Evolutionary conservation across 2,329 filamentous ascomycete genomes (phyloP).

Genomic region (Epichloe glyceriae): DNA sequence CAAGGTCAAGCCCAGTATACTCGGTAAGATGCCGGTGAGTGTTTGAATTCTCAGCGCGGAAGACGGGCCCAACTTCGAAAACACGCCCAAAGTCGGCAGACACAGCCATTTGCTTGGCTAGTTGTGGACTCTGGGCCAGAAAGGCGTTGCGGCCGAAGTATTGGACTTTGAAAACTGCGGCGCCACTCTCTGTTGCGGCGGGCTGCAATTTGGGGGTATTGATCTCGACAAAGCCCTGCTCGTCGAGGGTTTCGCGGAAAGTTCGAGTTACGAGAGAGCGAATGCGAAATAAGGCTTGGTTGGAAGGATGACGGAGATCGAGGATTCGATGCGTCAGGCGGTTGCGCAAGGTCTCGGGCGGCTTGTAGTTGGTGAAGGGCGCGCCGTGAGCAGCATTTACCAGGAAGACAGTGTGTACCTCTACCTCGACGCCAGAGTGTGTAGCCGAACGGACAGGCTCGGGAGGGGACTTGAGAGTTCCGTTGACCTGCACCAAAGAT

Average conservation of each 20-base stretch:
- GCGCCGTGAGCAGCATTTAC: conserved; percentile 36
- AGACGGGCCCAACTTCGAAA: conserved; percentile 61
- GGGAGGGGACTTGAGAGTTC: conserved; percentile 58
- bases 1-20: conserved; percentile 83
- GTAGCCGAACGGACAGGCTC: conserved; percentile 64
- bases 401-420: conserved; percentile 44
- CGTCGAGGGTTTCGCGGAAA: conserved; percentile 66
- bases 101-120: conserved; percentile 88
- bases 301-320: conserved; percentile 72
- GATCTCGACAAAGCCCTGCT: conserved; percentile 76
- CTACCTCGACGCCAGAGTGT: conserved; percentile 63
- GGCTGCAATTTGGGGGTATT: conserved; percentile 88
- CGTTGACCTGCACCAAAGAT: conserved; percentile 64
- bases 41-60: conserved; percentile 91
- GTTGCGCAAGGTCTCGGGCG: conserved; percentile 52
- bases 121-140: conserved; percentile 79
- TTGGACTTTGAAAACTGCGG: conserved; percentile 81
- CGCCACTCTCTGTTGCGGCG: conserved; percentile 78
- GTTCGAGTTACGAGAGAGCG: conserved; percentile 68
- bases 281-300: conserved; percentile 78
- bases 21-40: conserved; percentile 90
- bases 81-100: conserved; percentile 81
- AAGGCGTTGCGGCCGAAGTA: conserved; percentile 85
- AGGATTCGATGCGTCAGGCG: conserved; percentile 69
- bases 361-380: conserved; percentile 43